Percentiles rank a stretch among this genome's conserved stretches.
phyloP scores from a whole-genome alignment of 441 rosid genomes.

The Hura crepitans region DNA sequence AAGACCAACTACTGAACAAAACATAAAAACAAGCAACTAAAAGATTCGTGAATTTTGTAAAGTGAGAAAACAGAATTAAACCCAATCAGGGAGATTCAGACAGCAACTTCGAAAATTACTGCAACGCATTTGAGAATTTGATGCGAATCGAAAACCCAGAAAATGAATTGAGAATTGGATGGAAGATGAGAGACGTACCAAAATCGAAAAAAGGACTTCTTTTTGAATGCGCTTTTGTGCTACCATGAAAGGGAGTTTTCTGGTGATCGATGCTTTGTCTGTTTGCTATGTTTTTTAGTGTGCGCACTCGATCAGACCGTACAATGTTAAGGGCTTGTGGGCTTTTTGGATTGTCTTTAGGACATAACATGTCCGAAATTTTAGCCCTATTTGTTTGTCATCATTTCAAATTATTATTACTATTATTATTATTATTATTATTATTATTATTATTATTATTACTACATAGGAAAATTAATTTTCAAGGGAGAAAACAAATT shows the following conservation, averaged over 20 bases:
- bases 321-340: conserved; percentile 12
- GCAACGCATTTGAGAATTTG: conserved; percentile 24
- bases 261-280: conserved; percentile 26
- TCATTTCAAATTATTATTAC: no score
- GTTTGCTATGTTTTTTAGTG: neutral
- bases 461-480: neutral
- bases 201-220: conserved; percentile 11
- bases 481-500: no score
- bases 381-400: neutral
- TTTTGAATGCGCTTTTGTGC: neutral
- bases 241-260: conserved; percentile 15
- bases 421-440: no score
- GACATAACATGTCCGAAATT: neutral
- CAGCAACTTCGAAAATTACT: conserved; percentile 1
- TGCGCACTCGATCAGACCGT: neutral
- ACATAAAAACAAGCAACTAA: neutral
- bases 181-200: conserved; percentile 27
- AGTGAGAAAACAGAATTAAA: conserved; percentile 12
- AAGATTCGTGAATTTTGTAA: neutral
- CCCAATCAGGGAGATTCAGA: conserved; percentile 15
- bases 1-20: neutral
- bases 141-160: conserved; percentile 27
- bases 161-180: conserved; percentile 21
- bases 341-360: neutral
- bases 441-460: no score